Conservation (phyloP, 2,329 filamentous ascomycete genomes). For the Fusarium torreyae region DNA sequence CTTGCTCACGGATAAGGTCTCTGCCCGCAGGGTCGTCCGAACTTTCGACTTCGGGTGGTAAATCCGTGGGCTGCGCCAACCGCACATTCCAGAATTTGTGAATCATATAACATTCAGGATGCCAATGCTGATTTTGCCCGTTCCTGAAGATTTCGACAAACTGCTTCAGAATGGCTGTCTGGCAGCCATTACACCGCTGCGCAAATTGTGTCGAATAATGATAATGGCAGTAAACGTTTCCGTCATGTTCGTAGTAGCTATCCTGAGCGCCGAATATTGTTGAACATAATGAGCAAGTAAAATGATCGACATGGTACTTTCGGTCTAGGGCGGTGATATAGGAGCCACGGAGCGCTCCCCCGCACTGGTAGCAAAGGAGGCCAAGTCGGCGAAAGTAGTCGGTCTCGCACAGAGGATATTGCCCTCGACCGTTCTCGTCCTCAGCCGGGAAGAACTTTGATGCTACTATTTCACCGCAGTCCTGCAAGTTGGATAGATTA, state of each 20-base stretch:
- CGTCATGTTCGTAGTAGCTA: constrained; percentile 98
- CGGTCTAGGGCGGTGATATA: constrained; percentile 98
- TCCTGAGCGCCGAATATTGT: constrained; percentile 99
- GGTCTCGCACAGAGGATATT: constrained; percentile 97
- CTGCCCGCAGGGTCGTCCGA: constrained; percentile 73
- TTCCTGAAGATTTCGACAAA: constrained; percentile 99
- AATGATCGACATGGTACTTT: constrained; percentile 99
- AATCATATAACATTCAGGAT: constrained; percentile 99
- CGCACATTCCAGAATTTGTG: constrained; percentile 99
- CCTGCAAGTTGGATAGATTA: constrained; percentile 67
- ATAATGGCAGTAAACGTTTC: constrained; percentile 97
- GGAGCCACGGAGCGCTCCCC: constrained; percentile 91
- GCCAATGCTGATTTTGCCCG: constrained; percentile 98
- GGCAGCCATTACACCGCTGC: constrained; percentile 95
- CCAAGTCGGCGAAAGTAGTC: constrained; percentile 97
- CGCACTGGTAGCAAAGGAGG: constrained; percentile 91
- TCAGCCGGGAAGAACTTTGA: constrained; percentile 99
- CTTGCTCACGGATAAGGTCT: constrained; percentile 83
- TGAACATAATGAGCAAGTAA: constrained; percentile 96
- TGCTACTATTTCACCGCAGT: constrained; percentile 96
- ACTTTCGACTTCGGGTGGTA: constrained; percentile 59
- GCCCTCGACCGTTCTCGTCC: constrained; percentile 85
- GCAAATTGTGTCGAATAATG: constrained; percentile 99
- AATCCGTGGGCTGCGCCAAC: constrained; percentile 74
- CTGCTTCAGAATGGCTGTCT: constrained; percentile 97